These are phyloP conservation scores for Leucoagaricus sp. DNA, from an alignment of 1,284 basidiomycete genomes.

Conservation along the genomic window DNA sequence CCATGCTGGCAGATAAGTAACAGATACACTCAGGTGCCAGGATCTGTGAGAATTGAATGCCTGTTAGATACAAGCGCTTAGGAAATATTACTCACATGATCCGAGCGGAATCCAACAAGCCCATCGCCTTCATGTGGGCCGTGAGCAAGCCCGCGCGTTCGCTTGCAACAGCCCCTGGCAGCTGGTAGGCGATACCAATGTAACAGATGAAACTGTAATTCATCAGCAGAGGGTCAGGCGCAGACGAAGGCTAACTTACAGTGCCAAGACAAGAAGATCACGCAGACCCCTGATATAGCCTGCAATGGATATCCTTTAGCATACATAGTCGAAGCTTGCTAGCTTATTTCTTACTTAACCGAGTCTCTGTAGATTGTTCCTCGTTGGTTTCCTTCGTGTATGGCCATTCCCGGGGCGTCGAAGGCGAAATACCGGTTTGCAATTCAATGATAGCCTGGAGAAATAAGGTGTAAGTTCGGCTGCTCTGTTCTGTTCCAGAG, in stretches of 20 bases:
- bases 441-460: conserved; percentile 64
- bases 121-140: conserved; percentile 74
- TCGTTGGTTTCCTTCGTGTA: conserved; percentile 69
- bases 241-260: conserved; percentile 40
- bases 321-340: conserved; percentile 23
- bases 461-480: background rate
- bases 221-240: background rate
- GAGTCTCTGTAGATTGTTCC: conserved; percentile 52
- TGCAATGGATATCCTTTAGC: conserved; percentile 23
- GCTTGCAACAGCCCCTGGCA: conserved; percentile 64
- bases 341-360: conserved; percentile 60
- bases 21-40: conserved; percentile 57
- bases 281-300: conserved; percentile 64
- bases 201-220: conserved; percentile 59
- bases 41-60: conserved; percentile 43
- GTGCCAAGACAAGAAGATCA: conserved; percentile 61
- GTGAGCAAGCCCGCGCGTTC: conserved; percentile 65
- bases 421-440: conserved; percentile 51
- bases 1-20: conserved; percentile 34
- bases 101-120: conserved; percentile 64
- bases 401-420: conserved; percentile 68
- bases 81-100: conserved; percentile 45
- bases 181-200: conserved; percentile 71
- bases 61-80: background rate
- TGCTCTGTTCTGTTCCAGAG: background rate